Conservation (phyloP, 768 basidiomycete genomes). For the Collybia mongolica region DNA sequence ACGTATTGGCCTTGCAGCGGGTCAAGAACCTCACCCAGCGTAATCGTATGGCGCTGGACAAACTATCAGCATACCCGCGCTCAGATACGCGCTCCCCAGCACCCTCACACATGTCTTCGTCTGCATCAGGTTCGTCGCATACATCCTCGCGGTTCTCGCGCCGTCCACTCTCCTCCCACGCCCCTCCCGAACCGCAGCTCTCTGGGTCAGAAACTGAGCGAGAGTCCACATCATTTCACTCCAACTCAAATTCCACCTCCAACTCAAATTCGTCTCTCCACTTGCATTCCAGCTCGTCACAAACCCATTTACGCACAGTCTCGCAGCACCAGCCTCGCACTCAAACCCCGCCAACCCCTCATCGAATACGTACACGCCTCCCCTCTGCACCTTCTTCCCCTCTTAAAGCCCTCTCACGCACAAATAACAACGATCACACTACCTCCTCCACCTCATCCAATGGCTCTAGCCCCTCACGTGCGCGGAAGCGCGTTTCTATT, state of each 20-base stretch:
- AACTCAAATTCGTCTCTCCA: constrained; percentile 21
- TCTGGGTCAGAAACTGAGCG: constrained; percentile 87
- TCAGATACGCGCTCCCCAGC: constrained; percentile 42
- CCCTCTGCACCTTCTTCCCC: constrained; percentile 44
- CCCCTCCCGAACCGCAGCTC: constrained; percentile 17
- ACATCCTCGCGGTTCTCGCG: constrained; percentile 31
- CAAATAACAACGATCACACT: background rate
- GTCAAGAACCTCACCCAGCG: constrained; percentile 70
- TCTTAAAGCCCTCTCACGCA: constrained; percentile 14
- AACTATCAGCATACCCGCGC: constrained; percentile 59
- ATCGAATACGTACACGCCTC: constrained; percentile 35
- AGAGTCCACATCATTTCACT: constrained; percentile 38
- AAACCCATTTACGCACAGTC: constrained; percentile 14
- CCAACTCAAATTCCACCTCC: constrained; percentile 25
- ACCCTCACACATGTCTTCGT: constrained; percentile 34
- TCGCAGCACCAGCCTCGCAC: constrained; percentile 7
- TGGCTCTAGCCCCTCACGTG: constrained; percentile 7
- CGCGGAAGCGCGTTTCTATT: constrained; percentile 12
- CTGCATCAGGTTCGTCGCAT: constrained; percentile 27
- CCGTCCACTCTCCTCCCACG: constrained; percentile 29
- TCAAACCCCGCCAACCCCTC: constrained; percentile 6
- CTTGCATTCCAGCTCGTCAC: constrained; percentile 17
- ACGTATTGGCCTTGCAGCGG: constrained; percentile 59
- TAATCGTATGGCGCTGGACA: constrained; percentile 73
- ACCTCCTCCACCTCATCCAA: constrained; percentile 4